Evolutionary conservation across 1,139 yeast genomes (phyloP), one percentile per base, ranked within the genome.

Genomic region (Hansenula lynferdii): DNA sequence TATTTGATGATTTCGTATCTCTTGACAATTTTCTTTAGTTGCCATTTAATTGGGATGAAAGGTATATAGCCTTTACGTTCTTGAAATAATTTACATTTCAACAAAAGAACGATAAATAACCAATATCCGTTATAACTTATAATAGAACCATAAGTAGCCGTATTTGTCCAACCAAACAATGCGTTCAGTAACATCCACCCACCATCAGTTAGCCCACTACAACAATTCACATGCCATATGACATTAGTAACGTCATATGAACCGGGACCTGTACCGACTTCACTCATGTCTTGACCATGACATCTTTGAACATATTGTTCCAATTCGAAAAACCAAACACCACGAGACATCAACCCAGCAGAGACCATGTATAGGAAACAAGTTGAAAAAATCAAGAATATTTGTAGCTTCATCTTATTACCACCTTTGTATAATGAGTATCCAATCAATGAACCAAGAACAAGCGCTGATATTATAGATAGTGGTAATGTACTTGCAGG

Each of bases 221-320:
- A 90, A 63, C 97, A 90, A 67, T 90, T 89, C 30, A 90, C 97
- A 65, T 90, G 97, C 97, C 97, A 90, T 2, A 90, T 85, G 14
- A 84, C 72, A 44, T 75, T 77, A 24, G 75, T 54, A 41, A 90
- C 77, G 59, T 90, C 95, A 62, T 90, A 90, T 1, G 96, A 85
- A 8, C 97, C 97, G 2, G 97, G 96, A 0, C 97, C 97, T 39
- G 80, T 75, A 7, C 97, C 97, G 10, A 78, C 76, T 62, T 90
- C 97, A 35, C 92, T 75, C 48, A 86, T 90, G 58, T 90, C 96
- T 44, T 85, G 79, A 3, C 96, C 97, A 41, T 82, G 80, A 58
- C 92, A 75, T 47, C 63, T 61, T 47, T 77, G 70, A 32, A 81
- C 77, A 61, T 73, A 85, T 42, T 64, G 61, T 58, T 85, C 85